Conservation (phyloP, 2,329 filamentous ascomycete species). For the Huntiella omanensis region DNA sequence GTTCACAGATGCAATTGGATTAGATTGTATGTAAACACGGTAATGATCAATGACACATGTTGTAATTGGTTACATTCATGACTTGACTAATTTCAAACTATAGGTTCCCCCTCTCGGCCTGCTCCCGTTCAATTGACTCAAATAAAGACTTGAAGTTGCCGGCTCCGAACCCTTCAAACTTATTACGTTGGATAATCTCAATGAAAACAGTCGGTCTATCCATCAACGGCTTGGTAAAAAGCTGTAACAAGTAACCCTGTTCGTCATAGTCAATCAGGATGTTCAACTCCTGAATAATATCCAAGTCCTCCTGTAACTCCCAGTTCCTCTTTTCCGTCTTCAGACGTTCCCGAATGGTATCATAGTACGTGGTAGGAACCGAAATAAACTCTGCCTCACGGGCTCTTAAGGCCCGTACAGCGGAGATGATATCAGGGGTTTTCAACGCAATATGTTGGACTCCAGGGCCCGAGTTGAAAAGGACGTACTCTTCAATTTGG, state of each 20-base stretch:
- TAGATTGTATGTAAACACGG: not conserved
- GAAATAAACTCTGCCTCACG: constrained; percentile 84
- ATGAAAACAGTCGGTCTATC: constrained; percentile 90
- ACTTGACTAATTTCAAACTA: constrained; percentile 18
- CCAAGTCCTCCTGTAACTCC: constrained; percentile 62
- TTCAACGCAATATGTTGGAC: constrained; percentile 87
- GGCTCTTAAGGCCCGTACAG: constrained; percentile 62
- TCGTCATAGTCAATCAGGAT: constrained; percentile 94
- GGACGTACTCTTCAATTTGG: constrained; percentile 85
- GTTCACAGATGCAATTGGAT: no score
- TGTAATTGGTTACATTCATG: no score
- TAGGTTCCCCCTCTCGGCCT: constrained; percentile 69
- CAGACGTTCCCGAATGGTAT: constrained; percentile 53
- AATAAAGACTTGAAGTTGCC: constrained; percentile 93
- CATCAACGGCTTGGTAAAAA: constrained; percentile 77
- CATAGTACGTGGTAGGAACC: constrained; percentile 76
- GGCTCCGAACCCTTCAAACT: constrained; percentile 81
- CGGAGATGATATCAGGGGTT: constrained; percentile 58
- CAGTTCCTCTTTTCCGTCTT: constrained; percentile 40
- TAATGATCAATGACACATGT: not conserved
- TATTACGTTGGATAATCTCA: constrained; percentile 84
- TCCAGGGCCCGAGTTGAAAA: constrained; percentile 76
- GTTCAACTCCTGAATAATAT: constrained; percentile 55
- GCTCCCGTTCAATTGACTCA: constrained; percentile 87
- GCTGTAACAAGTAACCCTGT: constrained; percentile 60